phyloP scores from a whole-genome alignment of 371 early-diverging fungal genomes.

The Catenaria anguillulae region DNA sequence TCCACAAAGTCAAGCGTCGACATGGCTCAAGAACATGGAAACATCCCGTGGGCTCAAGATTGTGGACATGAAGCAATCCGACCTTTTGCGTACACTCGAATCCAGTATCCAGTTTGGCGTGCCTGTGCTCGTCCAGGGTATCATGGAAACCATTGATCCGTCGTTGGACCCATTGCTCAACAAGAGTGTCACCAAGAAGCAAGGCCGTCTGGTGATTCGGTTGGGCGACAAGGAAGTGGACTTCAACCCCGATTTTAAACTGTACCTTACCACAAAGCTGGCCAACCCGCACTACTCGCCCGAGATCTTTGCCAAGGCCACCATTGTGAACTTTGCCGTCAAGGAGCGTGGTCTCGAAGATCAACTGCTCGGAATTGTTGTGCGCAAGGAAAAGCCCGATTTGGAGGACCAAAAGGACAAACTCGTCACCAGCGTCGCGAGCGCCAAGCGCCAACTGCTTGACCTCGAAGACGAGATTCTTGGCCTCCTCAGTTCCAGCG shows the following conservation, averaged over 20 bases:
- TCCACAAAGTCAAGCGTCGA: conserved; percentile 37
- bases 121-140: conserved; percentile 31
- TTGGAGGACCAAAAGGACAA: conserved; percentile 38
- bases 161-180: conserved; percentile 31
- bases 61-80: conserved; percentile 31
- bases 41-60: conserved; percentile 25
- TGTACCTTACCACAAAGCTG: conserved; percentile 36
- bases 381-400: conserved; percentile 32
- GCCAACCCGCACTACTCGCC: conserved; percentile 38
- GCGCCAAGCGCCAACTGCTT: conserved; percentile 27
- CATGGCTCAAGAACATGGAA: conserved; percentile 37
- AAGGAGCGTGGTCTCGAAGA: conserved; percentile 40
- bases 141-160: conserved; percentile 31
- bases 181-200: conserved; percentile 31
- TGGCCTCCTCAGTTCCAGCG: conserved; percentile 31
- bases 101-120: conserved; percentile 31
- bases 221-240: conserved; percentile 38
- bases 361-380: conserved; percentile 36
- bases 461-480: conserved; percentile 44
- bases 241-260: conserved; percentile 33
- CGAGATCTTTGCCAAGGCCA: conserved; percentile 36
- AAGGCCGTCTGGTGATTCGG: conserved; percentile 25
- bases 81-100: conserved; percentile 30
- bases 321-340: conserved; percentile 42
- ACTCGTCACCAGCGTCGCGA: conserved; percentile 31